Evolutionary conservation across 176 grass and related monocot genomes (phyloP).

Genomic region (Carex pumila): DNA sequence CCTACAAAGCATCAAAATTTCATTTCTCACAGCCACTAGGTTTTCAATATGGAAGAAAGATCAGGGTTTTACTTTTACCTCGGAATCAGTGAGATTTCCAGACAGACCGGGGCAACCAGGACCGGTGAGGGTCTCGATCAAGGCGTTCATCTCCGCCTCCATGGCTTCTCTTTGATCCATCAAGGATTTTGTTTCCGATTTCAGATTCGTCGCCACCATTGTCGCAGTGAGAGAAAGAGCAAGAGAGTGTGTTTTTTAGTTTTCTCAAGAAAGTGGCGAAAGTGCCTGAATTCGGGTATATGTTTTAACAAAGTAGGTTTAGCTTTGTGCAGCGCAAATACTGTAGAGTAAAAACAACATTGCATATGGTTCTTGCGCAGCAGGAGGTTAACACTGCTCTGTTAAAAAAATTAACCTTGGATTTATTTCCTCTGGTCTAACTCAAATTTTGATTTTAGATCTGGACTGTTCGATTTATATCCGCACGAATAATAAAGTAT

Average conservation of each 20-base stretch:
- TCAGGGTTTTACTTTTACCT: conserved; percentile 42
- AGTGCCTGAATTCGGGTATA: too few species aligned
- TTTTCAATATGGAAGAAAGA: neutral
- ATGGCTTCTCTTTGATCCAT: conserved; percentile 40
- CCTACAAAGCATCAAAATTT: neutral
- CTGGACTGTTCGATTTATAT: too few species aligned
- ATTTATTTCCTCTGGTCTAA: too few species aligned
- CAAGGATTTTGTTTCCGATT: conserved; percentile 68
- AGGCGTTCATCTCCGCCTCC: conserved; percentile 74
- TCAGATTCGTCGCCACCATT: conserved; percentile 88
- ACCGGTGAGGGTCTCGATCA: conserved; percentile 58
- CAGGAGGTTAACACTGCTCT: too few species aligned
- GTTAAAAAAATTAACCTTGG: too few species aligned
- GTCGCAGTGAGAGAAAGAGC: neutral
- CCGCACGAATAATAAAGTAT: too few species aligned
- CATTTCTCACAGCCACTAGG: neutral
- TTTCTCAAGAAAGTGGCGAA: neutral
- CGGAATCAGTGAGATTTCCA: conserved; percentile 53
- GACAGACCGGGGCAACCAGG: conserved; percentile 54
- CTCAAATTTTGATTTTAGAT: too few species aligned
- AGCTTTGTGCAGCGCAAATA: too few species aligned
- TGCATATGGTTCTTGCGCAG: too few species aligned
- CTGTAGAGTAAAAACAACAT: too few species aligned
- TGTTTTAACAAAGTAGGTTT: too few species aligned
- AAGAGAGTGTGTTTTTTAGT: too few species aligned